Evolutionary conservation across 768 basidiomycete genomes (phyloP).

Genomic region (Mycena chlorophos): DNA sequence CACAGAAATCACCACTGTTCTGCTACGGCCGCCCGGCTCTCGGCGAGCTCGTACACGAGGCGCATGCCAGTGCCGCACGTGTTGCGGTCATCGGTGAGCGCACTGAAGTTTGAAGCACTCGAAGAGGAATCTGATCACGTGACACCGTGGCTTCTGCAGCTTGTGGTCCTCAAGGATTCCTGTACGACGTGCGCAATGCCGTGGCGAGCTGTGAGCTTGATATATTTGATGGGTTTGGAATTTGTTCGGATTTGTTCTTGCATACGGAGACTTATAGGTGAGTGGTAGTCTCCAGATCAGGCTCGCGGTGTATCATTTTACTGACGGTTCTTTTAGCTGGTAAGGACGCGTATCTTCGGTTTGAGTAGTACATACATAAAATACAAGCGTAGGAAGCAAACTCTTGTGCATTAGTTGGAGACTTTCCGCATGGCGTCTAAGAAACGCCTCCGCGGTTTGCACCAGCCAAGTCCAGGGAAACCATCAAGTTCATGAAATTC

Average conservation of each 20-base stretch:
- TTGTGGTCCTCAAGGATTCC: constrained; percentile 32
- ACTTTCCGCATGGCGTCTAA: too few relatives aligned
- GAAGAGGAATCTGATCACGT: too few relatives aligned
- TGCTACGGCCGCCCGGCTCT: constrained; percentile 25
- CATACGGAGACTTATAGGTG: constrained; percentile 36
- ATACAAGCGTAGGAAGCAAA: too few relatives aligned
- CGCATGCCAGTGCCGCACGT: constrained; percentile 20
- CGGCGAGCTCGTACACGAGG: constrained; percentile 19
- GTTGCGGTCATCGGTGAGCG: constrained; percentile 31
- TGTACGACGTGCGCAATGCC: constrained; percentile 34
- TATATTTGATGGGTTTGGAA: constrained; percentile 29
- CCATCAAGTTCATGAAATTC: too few relatives aligned
- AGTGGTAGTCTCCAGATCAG: neutral
- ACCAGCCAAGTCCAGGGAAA: too few relatives aligned
- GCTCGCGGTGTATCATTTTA: too few relatives aligned
- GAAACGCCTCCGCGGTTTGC: too few relatives aligned
- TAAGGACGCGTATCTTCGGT: too few relatives aligned
- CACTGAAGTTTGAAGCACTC: too few relatives aligned
- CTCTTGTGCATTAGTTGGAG: too few relatives aligned
- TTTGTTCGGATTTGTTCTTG: constrained; percentile 30
- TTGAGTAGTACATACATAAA: too few relatives aligned
- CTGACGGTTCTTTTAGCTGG: neutral
- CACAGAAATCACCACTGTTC: neutral
- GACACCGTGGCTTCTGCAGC: too few relatives aligned
- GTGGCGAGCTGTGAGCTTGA: constrained; percentile 31